Evolutionary conservation across 306 rosid species (phyloP), one percentile per base, ranked within the genome.

Genomic region (Quercus glauca): DNA sequence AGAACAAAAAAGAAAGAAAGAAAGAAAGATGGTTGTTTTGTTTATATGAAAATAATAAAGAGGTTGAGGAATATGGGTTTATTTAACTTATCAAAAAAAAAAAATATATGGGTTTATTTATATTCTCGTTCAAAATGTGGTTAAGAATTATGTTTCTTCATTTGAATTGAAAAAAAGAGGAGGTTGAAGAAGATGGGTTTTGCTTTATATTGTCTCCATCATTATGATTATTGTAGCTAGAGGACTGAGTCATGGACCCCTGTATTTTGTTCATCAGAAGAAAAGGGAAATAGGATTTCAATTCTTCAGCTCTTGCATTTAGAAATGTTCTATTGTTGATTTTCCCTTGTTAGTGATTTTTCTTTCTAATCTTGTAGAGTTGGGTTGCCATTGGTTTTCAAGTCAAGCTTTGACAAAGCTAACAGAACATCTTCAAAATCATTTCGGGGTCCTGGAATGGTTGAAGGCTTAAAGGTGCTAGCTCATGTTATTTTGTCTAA

Each of bases 361-460:
- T 5, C 65, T 65, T 78, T 74, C 31, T 25, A 29, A 77, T 87
- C 78, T 87, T 84, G 76, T 90, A 92, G 98, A 74, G 82, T 94
- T 77, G 98, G 97, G 73, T 78, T 94, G 84, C 97, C 97, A 9
- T 81, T 94, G 87, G 90, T 94, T 80, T 94, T 94, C 88, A 92
- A 92, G 87, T 91, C 98, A 59, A 94, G 98, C 89, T 94, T 94
- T 78, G 97, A 94, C 83, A 94, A 94, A 83, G 98, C 98, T 72
- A 94, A 94, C 83, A 87, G 97, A 52, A 94, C 97, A 59, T 94
- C 98, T 20, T 92, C 97, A 73, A 94, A 94, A 81, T 94, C 98
- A 70, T 92, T 94, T 73, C 97, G 97, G 15, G 98, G 98, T 86
- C 98, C 98, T 0, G 98, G 98, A 86, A 80, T 94, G 91, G 80